phyloP scores from a whole-genome alignment of 306 rosid genomes.

The Crataegus laevigata region DNA sequence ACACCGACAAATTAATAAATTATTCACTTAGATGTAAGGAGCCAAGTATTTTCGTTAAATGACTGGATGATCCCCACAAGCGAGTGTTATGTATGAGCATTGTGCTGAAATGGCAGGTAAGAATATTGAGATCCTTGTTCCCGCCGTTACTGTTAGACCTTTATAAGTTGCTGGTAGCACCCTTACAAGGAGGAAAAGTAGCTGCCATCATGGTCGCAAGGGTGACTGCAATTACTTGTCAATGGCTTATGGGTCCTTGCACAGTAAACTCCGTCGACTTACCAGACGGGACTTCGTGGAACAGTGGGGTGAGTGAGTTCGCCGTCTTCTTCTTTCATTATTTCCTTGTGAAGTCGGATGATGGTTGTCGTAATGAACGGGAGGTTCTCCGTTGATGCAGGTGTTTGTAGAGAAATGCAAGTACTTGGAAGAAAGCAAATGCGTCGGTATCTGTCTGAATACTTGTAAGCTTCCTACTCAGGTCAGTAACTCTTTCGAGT shows the following conservation, averaged over 20 bases:
- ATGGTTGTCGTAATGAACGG: background rate
- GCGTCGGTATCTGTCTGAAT: constrained; percentile 71
- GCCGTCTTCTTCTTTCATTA: background rate
- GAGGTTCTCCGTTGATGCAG: constrained; percentile 31
- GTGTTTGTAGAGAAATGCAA: constrained; percentile 77
- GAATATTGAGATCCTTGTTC: constrained; percentile 61
- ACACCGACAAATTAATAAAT: no score
- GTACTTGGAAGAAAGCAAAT: constrained; percentile 90
- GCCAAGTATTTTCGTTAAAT: background rate
- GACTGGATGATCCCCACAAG: background rate
- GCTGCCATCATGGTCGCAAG: constrained; percentile 96
- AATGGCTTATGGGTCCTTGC: constrained; percentile 93
- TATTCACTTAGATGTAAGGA: background rate
- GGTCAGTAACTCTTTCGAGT: constrained; percentile 36
- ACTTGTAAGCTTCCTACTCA: constrained; percentile 95
- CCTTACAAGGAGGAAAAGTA: constrained; percentile 70
- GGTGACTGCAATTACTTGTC: constrained; percentile 85
- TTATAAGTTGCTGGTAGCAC: constrained; percentile 57
- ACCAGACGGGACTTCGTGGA: constrained; percentile 57
- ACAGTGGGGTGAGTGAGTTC: constrained; percentile 57
- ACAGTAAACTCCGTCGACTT: constrained; percentile 64
- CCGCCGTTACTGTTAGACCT: constrained; percentile 83
- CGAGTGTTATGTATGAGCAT: background rate
- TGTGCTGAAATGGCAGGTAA: constrained; percentile 37
- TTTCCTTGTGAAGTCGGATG: background rate